These are phyloP conservation scores for Gyrodon lividus DNA, from an alignment of 768 basidiomycete species.

Conservation along the genomic window DNA sequence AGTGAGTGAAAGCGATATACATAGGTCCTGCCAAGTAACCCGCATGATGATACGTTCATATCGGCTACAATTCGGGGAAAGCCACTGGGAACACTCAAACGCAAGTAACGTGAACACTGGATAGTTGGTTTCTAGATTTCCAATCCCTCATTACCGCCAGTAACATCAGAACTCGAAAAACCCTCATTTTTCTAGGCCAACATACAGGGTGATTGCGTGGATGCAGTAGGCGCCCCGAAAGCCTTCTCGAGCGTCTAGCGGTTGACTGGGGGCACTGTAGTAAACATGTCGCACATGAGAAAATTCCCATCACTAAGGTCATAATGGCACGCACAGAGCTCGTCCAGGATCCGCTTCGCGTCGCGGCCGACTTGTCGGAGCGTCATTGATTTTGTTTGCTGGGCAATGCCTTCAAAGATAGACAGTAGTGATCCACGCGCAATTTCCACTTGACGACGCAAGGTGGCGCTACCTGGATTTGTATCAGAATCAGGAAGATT, in stretches of 20 bases:
- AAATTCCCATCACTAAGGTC: not conserved
- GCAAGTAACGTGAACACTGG: no score
- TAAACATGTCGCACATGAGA: not conserved
- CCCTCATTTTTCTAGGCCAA: not conserved
- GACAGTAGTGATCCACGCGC: not conserved
- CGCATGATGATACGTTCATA: no score
- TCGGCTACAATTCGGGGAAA: no score
- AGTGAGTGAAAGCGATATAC: no score
- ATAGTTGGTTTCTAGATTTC: no score
- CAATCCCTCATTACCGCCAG: no score
- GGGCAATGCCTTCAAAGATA: not conserved
- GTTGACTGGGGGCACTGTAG: not conserved
- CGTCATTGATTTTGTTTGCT: not conserved
- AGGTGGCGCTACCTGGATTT: not conserved
- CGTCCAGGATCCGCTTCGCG: not conserved
- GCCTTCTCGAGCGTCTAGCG: not conserved
- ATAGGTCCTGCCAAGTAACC: no score
- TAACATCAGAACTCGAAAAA: not conserved
- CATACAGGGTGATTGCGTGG: not conserved
- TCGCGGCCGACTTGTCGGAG: not conserved
- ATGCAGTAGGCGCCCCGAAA: not conserved
- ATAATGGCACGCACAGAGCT: not conserved
- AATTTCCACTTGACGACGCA: not conserved
- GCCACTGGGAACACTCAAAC: no score
- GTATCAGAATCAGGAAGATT: not conserved